Percentiles rank a stretch among this genome's conserved stretches.
phyloP scores from a whole-genome alignment of 371 early-diverging fungal species.

The Aphelidium insulamus region DNA sequence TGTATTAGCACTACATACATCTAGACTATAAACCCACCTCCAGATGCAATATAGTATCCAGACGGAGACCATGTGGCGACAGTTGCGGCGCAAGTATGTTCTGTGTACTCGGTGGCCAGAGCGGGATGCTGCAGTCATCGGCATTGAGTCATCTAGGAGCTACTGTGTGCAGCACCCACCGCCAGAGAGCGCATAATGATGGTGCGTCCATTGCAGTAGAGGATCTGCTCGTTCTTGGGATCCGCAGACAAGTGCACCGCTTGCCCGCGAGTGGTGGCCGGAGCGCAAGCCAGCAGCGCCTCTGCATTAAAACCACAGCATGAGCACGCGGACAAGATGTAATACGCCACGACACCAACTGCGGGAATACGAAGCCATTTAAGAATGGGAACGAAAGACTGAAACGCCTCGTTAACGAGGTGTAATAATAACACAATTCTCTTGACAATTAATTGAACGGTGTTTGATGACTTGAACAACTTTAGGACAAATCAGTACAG shows the following conservation, averaged over 20 bases:
- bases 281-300: constrained; percentile 37
- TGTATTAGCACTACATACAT: too few relatives aligned
- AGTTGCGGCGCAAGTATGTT: constrained; percentile 48
- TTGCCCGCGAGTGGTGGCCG: constrained; percentile 57
- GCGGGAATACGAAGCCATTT: too few relatives aligned
- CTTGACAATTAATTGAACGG: too few relatives aligned
- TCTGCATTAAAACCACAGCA: too few relatives aligned
- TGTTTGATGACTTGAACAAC: too few relatives aligned
- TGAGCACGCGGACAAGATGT: too few relatives aligned
- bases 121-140: constrained; percentile 36
- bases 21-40: constrained; percentile 24
- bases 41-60: constrained; percentile 87
- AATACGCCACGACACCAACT: too few relatives aligned
- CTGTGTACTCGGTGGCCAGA: constrained; percentile 59
- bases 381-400: too few relatives aligned
- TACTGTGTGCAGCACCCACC: constrained; percentile 13
- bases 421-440: too few relatives aligned
- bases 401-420: too few relatives aligned
- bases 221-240: constrained; percentile 61
- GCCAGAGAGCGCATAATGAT: constrained; percentile 66
- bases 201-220: constrained; percentile 74
- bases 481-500: too few relatives aligned
- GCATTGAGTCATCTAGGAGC: not conserved
- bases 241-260: constrained; percentile 54
- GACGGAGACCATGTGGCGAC: constrained; percentile 77